A percentile compares a stretch with the other conserved stretches of the same genome.
phyloP scores from a whole-genome alignment of 768 basidiomycete genomes.

The Pleurotus salmoneostramineus region DNA sequence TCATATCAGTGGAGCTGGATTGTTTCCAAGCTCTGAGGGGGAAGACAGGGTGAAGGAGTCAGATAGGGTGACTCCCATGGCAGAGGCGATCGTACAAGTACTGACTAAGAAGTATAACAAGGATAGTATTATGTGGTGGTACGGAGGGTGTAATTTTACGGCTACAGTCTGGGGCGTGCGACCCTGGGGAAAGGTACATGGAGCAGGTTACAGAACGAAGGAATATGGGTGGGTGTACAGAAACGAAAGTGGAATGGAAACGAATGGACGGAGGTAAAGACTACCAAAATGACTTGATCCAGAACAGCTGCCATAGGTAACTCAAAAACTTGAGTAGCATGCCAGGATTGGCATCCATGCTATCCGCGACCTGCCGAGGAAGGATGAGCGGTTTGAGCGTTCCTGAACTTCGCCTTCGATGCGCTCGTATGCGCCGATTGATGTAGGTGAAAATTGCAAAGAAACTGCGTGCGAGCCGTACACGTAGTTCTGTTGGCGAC shows the following conservation, averaged over 20 bases:
- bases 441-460: not conserved
- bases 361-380: not conserved
- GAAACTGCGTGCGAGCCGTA: not conserved
- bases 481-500: not conserved
- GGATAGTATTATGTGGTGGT: not conserved
- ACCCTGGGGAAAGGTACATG: not conserved
- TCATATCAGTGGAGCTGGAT: too few species aligned
- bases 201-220: not conserved
- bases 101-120: not conserved
- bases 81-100: too few species aligned
- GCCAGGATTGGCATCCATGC: not conserved
- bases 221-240: too few species aligned
- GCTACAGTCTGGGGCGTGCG: not conserved
- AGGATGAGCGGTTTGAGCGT: slow-evolving; percentile 5
- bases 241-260: too few species aligned
- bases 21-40: too few species aligned
- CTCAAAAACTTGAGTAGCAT: not conserved
- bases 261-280: not conserved
- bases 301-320: not conserved
- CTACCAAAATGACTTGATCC: not conserved
- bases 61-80: too few species aligned
- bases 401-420: not conserved
- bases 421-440: not conserved
- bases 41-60: too few species aligned
- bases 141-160: not conserved